Conservation (phyloP, 345 rosid species). For the Camelina laxa region DNA sequence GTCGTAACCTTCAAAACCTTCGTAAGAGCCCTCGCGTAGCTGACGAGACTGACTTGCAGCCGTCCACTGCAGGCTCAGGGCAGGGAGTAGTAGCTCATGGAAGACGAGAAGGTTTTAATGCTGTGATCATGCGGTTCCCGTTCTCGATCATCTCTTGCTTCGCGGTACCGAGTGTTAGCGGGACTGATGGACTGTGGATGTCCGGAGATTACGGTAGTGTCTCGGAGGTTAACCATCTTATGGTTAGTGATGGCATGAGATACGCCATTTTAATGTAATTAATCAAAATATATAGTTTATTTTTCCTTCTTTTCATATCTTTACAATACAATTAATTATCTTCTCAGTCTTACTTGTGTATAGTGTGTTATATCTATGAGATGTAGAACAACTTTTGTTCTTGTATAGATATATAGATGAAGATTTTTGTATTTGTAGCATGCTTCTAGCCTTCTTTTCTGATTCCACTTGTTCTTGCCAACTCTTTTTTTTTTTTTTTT, state of each 20-base stretch:
- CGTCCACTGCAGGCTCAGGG: conserved; percentile 7
- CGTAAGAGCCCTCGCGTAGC: conserved; percentile 75
- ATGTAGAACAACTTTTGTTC: conserved; percentile 33
- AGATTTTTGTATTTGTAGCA: not conserved
- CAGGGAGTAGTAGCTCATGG: conserved; percentile 27
- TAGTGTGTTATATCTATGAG: conserved; percentile 24
- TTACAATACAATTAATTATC: not conserved
- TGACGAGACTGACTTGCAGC: conserved; percentile 56
- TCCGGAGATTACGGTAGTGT: conserved; percentile 62
- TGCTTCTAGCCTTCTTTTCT: not conserved
- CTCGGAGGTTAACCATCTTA: conserved; percentile 81
- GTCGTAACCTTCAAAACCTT: conserved; percentile 55
- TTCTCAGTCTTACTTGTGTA: too few species aligned
- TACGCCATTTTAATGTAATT: conserved; percentile 87
- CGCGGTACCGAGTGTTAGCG: conserved; percentile 66
- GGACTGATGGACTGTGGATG: conserved; percentile 74
- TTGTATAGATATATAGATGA: conserved; percentile 7
- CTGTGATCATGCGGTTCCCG: conserved; percentile 55
- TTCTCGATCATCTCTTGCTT: conserved; percentile 68
- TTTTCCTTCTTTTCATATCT: not conserved
- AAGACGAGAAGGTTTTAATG: conserved; percentile 50
- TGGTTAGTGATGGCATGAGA: conserved; percentile 91
- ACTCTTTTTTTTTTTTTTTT: not conserved
- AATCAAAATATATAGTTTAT: not conserved
- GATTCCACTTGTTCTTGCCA: not conserved